These are phyloP conservation scores for Cadophora gregata DNA, from an alignment of 2,329 filamentous ascomycete species.

Conservation along the genomic window DNA sequence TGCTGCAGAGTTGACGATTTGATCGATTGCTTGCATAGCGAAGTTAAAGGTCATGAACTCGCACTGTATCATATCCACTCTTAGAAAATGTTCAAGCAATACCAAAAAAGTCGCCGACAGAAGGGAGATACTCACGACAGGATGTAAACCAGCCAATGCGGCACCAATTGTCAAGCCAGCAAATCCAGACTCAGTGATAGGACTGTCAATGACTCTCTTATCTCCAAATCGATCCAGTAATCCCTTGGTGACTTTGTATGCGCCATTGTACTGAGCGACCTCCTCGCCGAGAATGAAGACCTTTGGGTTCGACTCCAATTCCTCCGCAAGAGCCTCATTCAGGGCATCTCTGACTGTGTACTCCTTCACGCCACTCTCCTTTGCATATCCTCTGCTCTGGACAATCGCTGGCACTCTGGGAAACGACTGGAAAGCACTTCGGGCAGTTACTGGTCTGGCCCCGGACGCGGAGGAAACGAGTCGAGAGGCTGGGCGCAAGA, in stretches of 20 bases:
- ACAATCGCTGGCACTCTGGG: constrained; percentile 43
- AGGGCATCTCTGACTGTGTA: constrained; percentile 97
- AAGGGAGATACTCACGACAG: constrained; percentile 70
- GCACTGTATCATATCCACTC: constrained; percentile 61
- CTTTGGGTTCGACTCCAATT: constrained; percentile 92
- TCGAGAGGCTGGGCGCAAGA: constrained; percentile 68
- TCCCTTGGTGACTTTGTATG: constrained; percentile 99
- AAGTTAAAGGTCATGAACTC: constrained; percentile 99
- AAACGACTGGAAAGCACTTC: constrained; percentile 57
- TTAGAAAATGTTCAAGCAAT: constrained; percentile 29
- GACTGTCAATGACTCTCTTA: constrained; percentile 96
- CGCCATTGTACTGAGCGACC: constrained; percentile 99
- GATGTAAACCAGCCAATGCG: constrained; percentile 91
- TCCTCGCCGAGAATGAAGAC: constrained; percentile 97
- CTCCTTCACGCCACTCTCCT: constrained; percentile 72
- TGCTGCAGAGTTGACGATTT: constrained; percentile 98
- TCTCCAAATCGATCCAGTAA: constrained; percentile 96
- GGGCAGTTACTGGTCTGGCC: constrained; percentile 51
- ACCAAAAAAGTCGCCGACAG: constrained; percentile 13
- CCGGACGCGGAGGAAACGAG: constrained; percentile 63
- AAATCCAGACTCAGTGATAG: constrained; percentile 98
- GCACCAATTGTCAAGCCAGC: constrained; percentile 91
- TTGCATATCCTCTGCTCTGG: constrained; percentile 45
- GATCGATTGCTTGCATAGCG: constrained; percentile 99
- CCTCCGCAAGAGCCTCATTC: constrained; percentile 97